Conservation (phyloP, 441 rosid genomes). For the Kokia cookei region DNA sequence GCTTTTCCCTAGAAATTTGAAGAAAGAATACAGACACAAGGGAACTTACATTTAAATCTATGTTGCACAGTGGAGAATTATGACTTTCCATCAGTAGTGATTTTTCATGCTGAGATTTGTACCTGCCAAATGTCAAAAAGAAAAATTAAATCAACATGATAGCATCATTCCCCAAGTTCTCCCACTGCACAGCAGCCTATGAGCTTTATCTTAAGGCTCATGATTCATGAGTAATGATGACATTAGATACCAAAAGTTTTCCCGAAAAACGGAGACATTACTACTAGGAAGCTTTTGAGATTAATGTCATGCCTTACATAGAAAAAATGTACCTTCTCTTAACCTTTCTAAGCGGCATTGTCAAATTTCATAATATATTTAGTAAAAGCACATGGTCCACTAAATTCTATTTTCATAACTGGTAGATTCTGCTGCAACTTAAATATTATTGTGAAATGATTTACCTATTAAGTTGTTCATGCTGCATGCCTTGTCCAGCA, state of each 20-base stretch:
- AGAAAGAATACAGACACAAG: background rate
- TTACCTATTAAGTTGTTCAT: slow-evolving; percentile 63
- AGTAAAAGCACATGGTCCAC: background rate
- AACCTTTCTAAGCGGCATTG: background rate
- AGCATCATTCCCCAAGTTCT: background rate
- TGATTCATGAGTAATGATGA: background rate
- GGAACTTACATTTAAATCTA: slow-evolving; percentile 67
- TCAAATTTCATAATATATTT: background rate
- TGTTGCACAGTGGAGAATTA: slow-evolving; percentile 59
- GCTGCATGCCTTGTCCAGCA: slow-evolving; percentile 43
- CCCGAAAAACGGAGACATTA: background rate
- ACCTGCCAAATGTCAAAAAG: slow-evolving; percentile 41
- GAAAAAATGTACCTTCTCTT: background rate
- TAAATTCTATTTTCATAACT: background rate
- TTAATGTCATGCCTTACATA: background rate
- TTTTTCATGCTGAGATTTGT: slow-evolving; percentile 53
- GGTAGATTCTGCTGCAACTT: background rate
- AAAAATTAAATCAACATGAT: slow-evolving; percentile 10
- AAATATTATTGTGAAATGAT: background rate
- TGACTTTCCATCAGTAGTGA: slow-evolving; percentile 49
- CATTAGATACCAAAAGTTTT: background rate
- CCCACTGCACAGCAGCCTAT: background rate
- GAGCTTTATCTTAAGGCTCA: slow-evolving; percentile 2
- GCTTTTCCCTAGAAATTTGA: background rate
- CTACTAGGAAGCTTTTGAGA: background rate